Evolutionary conservation across 2,329 filamentous ascomycete genomes (phyloP).

Genomic region (Aspergillus pseudoglaucus): DNA sequence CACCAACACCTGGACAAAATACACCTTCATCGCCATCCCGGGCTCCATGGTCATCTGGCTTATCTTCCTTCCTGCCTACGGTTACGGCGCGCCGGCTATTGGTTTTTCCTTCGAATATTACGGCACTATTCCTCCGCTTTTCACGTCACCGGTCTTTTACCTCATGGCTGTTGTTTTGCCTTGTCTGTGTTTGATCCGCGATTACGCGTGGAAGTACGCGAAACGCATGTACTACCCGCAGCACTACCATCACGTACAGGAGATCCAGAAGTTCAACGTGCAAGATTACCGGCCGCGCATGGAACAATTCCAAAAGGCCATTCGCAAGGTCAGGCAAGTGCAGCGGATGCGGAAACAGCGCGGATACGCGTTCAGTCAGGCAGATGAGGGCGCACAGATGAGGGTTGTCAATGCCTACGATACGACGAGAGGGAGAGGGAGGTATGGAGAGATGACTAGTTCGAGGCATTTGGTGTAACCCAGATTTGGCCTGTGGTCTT

Average conservation of each 20-base stretch:
- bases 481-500: background rate
- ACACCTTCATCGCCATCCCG: constrained; percentile 89
- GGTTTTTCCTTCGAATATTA: constrained; percentile 76
- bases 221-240: constrained; percentile 97
- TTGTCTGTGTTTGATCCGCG: constrained; percentile 72
- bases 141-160: constrained; percentile 81
- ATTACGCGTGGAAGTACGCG: constrained; percentile 94
- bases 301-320: constrained; percentile 99
- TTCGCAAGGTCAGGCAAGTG: constrained; percentile 94
- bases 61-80: constrained; percentile 81
- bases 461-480: constrained; percentile 35
- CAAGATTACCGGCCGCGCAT: constrained; percentile 97
- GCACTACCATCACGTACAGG: constrained; percentile 95
- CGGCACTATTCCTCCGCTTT: constrained; percentile 74
- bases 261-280: constrained; percentile 99
- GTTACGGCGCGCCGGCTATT: constrained; percentile 73
- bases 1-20: constrained; percentile 98
- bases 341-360: constrained; percentile 99
- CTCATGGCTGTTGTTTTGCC: constrained; percentile 78
- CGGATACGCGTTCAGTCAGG: constrained; percentile 96
- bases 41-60: constrained; percentile 91
- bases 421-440: constrained; percentile 82
- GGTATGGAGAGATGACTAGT: constrained; percentile 91
- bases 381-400: constrained; percentile 84
- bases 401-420: constrained; percentile 95